Evolutionary conservation across 2,329 filamentous ascomycete genomes (phyloP), one percentile per base, ranked within the genome.

Genomic region (Aspergillus persii): DNA sequence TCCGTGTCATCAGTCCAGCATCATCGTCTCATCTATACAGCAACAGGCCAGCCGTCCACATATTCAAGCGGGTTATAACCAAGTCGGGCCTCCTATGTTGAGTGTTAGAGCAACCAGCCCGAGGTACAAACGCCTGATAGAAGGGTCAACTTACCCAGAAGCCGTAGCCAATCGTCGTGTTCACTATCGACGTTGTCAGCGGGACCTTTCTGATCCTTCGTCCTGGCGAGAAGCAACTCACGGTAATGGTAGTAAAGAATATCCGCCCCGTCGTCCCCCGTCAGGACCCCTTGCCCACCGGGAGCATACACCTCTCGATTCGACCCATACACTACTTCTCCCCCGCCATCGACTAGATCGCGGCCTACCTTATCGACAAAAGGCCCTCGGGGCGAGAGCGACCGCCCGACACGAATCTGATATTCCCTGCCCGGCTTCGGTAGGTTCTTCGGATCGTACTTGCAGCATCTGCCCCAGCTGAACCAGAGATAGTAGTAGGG

Each of bases 261-360:
- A 51, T 75, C 72, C 3, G 58, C 64, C 6, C 63, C 61, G 8
- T 61, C 65, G 8, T 61, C 65, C 60, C 87, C 85, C 1, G 76
- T 75, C 61, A 83, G 81, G 1, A 89, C 79, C 18, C 83, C 84
- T 67, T 89, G 86, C 1, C 86, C 86, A 50, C 87, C 88, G 8
- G 87, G 87, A 15, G 84, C 87, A 66, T 89, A 90, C 0, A 88
- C 80, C 29, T 77, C 82, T 9, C 75, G 83, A 61, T 89, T 86
- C 3, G 80, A 83, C 57, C 81, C 80, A 1, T 90, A 80, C 1
- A 90, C 80, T 1, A 83, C 76, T 0, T 83, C 85, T 0, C 88
- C 88, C 8, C 87, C 87, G 49, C 82, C 82, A 2, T 79, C 66
- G 1, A 77, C 79, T 60, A 87, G 87, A 51, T 71, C 75, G 2